Base-by-base conservation (phyloP, 305 asterid genomes). In the Fraxinus nigra region DNA sequence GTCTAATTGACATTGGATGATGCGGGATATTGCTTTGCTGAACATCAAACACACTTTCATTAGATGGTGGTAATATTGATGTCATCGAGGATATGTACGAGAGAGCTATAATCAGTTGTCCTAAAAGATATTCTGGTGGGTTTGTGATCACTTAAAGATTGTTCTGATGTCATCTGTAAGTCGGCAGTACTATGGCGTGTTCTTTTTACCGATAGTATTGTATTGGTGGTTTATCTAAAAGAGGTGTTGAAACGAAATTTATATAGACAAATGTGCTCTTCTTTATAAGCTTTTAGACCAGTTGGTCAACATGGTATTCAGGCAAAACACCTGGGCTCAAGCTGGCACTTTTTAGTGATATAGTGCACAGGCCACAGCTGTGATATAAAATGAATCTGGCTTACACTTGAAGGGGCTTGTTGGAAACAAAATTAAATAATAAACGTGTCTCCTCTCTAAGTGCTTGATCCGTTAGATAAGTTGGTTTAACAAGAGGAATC, bases 31-130 rank as follows among this genome's bases (percentile, higher is more conserved):
- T 37, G 76, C 76, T 72, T 72, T 34, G 28, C 7, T 72, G 76
- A 72, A 33, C 46, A 16, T 33, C 28, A 16, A 5, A 34, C 43
- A 33, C 28, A 72, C 30, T 72, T 72, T 16, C 9, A 72, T n/a
- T 72, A 3, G 18, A n/a, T 72, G 48, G 76, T 69, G 18, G 76
- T 69, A n/a, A 33, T 54, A 72, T 7, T 72, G 26, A 32, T 72
- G 24, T n/a, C 18, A 34, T 72, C 48, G n/a, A 38, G 75, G 38
- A 69, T 67, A 67, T 7, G 51, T 33, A 34, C 5, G 4, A 34
- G 76, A 34, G 76, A 69, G 75, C 40, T 69, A 69, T 69, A 69
- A 69, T 18, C 75, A 72, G 76, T 33, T n/a, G 28, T 72, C 76
- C 28, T 72, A 72, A 16, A 34, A 72, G 8, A 34, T 7, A 34